Evolutionary conservation across 768 basidiomycete species (phyloP).

Genomic region (Collybia nuda): DNA sequence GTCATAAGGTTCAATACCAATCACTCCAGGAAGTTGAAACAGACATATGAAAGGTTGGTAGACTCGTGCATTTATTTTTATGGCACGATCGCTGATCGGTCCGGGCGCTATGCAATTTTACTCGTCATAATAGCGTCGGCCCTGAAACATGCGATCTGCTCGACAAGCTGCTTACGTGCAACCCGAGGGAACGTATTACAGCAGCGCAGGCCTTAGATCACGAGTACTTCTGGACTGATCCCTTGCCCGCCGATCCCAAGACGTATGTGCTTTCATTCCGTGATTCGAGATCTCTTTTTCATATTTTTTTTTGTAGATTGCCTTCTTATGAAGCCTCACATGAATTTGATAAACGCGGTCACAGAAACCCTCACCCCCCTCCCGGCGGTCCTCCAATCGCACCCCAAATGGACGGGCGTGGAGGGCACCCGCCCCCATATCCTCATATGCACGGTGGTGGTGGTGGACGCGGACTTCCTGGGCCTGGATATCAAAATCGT

Average conservation of each 20-base stretch:
- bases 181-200: constrained; percentile 82
- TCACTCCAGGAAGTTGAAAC: constrained; percentile 54
- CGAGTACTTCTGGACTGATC: constrained; percentile 93
- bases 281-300: neutral
- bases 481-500: neutral
- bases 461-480: neutral
- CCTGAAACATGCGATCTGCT: constrained; percentile 78
- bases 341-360: constrained; percentile 47
- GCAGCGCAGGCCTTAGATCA: constrained; percentile 88
- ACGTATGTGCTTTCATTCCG: constrained; percentile 43
- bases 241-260: constrained; percentile 83
- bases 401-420: neutral
- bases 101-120: neutral
- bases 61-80: neutral
- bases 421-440: neutral
- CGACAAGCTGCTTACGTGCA: constrained; percentile 78
- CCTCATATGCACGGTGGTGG: too few relatives aligned
- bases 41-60: constrained; percentile 62
- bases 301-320: constrained; percentile 40
- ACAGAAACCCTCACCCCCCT: constrained; percentile 17
- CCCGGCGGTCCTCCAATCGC: constrained; percentile 4
- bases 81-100: constrained; percentile 7
- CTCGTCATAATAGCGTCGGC: constrained; percentile 48
- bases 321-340: constrained; percentile 82
- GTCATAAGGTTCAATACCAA: constrained; percentile 58